Evolutionary conservation across 2,329 filamentous ascomycete species (phyloP).

Genomic region (Herpotrichia juniperi): DNA sequence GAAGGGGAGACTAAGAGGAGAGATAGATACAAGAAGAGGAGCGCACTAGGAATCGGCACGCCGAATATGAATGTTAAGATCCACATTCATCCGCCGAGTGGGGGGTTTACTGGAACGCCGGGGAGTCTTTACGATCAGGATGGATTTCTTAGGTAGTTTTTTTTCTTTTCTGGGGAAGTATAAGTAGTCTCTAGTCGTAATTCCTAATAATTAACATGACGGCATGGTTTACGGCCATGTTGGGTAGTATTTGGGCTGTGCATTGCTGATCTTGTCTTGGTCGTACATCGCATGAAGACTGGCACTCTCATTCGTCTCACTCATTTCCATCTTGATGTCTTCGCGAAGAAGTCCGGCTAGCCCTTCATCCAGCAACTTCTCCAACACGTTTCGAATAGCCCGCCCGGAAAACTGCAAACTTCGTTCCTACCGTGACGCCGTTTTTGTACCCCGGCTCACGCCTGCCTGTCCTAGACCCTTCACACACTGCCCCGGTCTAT

Average conservation of each 20-base stretch:
- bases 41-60: constrained; percentile 21
- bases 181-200: not conserved
- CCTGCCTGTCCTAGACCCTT: too few species aligned
- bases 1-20: not conserved
- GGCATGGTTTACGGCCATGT: too few species aligned
- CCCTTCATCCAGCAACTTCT: too few species aligned
- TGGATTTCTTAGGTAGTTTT: constrained; percentile 32
- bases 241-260: too few species aligned
- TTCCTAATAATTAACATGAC: not conserved
- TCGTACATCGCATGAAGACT: not conserved
- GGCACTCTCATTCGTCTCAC: not conserved
- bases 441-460: too few species aligned
- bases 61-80: constrained; percentile 29
- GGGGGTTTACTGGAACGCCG: constrained; percentile 22
- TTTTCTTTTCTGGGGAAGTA: not conserved
- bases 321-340: not conserved
- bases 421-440: too few species aligned
- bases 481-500: too few species aligned
- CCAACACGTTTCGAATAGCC: too few species aligned
- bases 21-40: constrained; percentile 23
- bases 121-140: constrained; percentile 43
- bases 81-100: constrained; percentile 25
- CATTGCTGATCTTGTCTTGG: not conserved
- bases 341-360: too few species aligned
- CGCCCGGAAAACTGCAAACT: too few species aligned